Base-by-base conservation (phyloP, 257 asterid species). In the Solanum ossicruentum region DNA sequence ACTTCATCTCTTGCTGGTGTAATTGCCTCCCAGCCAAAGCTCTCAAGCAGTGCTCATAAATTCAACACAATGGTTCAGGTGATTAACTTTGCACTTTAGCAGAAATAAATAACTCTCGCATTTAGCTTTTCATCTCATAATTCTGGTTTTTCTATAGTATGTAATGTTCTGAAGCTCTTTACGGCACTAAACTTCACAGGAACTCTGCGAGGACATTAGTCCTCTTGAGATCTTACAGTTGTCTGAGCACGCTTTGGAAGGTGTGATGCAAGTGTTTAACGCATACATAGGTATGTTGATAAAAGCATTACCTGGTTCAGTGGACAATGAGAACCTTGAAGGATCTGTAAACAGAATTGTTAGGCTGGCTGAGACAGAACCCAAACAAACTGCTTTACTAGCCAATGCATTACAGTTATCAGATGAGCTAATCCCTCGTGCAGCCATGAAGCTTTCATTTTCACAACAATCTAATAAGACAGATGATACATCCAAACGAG, bases 61-160 rank as follows among this genome's bases (percentile, higher is more conserved):
- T 92, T 95, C 89, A 93, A 93, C 84, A 87, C 97, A 9, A 92
- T 96, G 98, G 90, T 96, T 88, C 98, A 95, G 98, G 98, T 95
- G 78, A 80, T 51, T 54, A 71, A 71, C 54, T 67, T 67, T 65
- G n/a, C 49, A 15, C 52, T 41, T 10, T 41, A 71, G 2, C 80
- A 71, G 20, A 51, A 71, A 43, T 41, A 43, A 43, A 13, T 18
- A 41, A 20, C 36, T 47, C 82, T 77, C 15, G 61, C 51, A 36
- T 69, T 32, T 69, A 36, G 16, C 28, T 17, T 71, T 71, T 71
- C 55, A 7, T 41, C 55, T 71, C 55, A 20, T 71, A n/a, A n/a
- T 10, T 23, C 63, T 51, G 5, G 52, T 51, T 63, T 26, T 77
- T 55, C 82, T 51, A 8, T 8, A 23, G 61, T 26, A 49, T 23